Evolutionary conservation across 352 stramenopile species (phyloP), one percentile per base, ranked within the genome.

Genomic region (Phytophthora meadii): DNA sequence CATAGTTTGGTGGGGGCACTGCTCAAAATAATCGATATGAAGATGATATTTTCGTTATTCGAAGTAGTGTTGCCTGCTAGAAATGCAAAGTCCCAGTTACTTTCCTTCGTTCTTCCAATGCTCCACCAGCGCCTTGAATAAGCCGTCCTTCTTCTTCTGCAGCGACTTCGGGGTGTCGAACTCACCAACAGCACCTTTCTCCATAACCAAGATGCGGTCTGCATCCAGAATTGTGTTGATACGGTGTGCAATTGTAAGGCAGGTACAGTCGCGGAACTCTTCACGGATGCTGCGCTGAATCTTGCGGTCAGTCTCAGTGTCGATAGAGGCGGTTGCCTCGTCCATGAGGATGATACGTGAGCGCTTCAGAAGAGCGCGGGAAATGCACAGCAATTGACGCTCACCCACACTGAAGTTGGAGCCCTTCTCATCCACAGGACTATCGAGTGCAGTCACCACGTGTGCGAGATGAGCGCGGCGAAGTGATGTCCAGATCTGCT

Each of bases 231-330:
- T 98, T 12, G 97, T 99, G 61, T 98, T 97, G 28, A 99, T 85
- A n/a, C 97, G 82, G 70, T 99, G 97, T 7, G 97, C 97, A 64
- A 99, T 98, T 5, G 97, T 99, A 9, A 99, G 78, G 36, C 97
- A 87, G 19, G 97, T 99, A 19, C 86, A 90, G 36, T 97, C 82
- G 1, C 66, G 63, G 76, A 99, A 99, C 50, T 98, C 94, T 47
- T 96, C 71, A 24, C 95, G 84, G 64, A 99, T 98, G 24, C 88
- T 97, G 19, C 76, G 72, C 71, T 96, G 89, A 56, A 98, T 97
- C 59, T 94, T 93, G 46, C 82, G 75, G 74, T 99, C 95, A 3
- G 87, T 97, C 54, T 93, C 86, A 8, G 72, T 82, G 59, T 97
- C 92, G 44, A 97, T 96, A 8, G 88, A 95, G 12, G 92, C 92